Conservation (phyloP, 129 eudicot genomes). For the Flaveria ramosissima region DNA sequence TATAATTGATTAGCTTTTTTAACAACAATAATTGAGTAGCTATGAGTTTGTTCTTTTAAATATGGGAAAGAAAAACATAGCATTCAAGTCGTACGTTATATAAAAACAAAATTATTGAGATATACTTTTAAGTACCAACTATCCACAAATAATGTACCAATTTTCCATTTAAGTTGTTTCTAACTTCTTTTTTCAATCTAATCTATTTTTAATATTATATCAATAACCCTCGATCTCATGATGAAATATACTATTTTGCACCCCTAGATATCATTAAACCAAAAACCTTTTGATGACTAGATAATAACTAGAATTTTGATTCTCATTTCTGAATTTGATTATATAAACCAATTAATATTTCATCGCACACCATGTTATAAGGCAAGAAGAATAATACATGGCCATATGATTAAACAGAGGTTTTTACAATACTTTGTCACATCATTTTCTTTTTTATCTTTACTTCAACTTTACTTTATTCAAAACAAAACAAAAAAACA, state of each 20-base stretch:
- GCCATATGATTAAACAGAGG: background rate
- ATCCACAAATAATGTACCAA: background rate
- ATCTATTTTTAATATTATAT: too few species aligned
- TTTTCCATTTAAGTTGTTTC: background rate
- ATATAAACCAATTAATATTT: background rate
- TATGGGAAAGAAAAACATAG: background rate
- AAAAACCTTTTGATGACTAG: too few species aligned
- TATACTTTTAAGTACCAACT: background rate
- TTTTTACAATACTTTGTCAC: background rate
- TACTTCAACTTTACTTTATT: background rate
- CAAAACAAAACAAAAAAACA: background rate
- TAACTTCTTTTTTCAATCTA: too few species aligned
- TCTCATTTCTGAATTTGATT: too few species aligned
- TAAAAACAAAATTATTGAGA: background rate
- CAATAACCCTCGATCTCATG: too few species aligned
- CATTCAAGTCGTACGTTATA: background rate
- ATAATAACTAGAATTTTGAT: too few species aligned
- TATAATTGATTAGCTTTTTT: background rate
- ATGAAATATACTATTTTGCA: too few species aligned
- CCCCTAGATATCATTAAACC: too few species aligned
- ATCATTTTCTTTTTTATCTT: background rate
- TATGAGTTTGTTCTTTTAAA: background rate
- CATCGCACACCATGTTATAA: background rate
- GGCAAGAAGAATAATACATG: background rate
- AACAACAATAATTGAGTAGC: background rate